Percentiles rank a stretch among this genome's conserved stretches.
Conservation (phyloP, 163 green algal species). For the Scenedesmus sp. region DNA sequence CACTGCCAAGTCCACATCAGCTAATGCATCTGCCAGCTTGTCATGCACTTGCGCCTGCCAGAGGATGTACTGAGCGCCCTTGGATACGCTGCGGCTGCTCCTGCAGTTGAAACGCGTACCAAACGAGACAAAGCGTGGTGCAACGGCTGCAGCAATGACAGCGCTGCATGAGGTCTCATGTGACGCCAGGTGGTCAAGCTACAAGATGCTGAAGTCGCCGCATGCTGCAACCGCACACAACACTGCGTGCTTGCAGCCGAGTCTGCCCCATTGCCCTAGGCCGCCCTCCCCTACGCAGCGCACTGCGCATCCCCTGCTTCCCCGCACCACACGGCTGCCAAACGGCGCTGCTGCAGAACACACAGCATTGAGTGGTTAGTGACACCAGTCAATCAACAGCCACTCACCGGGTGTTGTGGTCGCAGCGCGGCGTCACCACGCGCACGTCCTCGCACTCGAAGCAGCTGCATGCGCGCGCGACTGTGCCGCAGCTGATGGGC, state of each 20-base stretch:
- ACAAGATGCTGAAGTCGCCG: no score
- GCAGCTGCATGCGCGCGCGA: conserved; percentile 65
- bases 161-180: not conserved
- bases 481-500: conserved; percentile 58
- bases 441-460: conserved; percentile 76
- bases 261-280: no score
- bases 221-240: no score
- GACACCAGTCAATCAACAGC: no score
- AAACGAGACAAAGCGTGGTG: not conserved
- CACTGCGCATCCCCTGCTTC: no score
- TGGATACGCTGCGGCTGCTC: conserved; percentile 61
- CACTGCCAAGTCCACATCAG: conserved; percentile 32
- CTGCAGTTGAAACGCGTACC: conserved; percentile 10
- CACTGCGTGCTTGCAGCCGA: no score
- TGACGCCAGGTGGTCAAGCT: no score
- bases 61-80: conserved; percentile 74
- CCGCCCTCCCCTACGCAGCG: no score
- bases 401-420: conserved; percentile 55
- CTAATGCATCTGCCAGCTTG: conserved; percentile 58
- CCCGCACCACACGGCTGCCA: no score
- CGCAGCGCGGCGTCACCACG: conserved; percentile 63
- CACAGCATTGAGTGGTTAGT: not conserved
- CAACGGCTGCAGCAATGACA: not conserved
- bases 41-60: conserved; percentile 60
- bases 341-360: not conserved